Evolutionary conservation across 192 early-diverging fungal species (phyloP), one percentile per base, ranked within the genome.

Genomic region (Gamsiella multidivaricata): DNA sequence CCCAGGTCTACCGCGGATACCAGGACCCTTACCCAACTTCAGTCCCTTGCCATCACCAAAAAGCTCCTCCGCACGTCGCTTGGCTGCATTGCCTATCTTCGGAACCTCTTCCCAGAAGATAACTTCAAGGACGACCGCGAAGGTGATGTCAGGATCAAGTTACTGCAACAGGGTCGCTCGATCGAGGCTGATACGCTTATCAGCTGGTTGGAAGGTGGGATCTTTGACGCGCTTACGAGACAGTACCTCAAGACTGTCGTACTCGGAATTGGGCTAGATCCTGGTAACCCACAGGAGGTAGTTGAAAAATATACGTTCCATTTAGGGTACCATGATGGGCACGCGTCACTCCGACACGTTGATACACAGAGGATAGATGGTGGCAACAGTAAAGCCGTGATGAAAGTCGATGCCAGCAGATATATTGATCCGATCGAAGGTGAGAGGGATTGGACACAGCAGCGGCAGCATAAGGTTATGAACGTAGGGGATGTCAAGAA

Each of bases 281-380:
- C 78, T 5, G 54, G 54, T 18, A 69, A 76, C 32, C 81, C 83
- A 18, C 65, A 82, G 31, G 69, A 81, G 54, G 55, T 88, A 6
- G 73, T 83, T 17, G 86, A 88, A 49, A 75, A 68, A 7, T 88
- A 88, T 37, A 88, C 86, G 4, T 88, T 88, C 61, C 45, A 65
- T 6, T 69, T 87, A 45, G 57, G 79, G 2, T 88, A 87, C 64
- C 81, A 83, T 10, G 50, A 78, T 14, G 81, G 72, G 26, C 61
- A 83, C 31, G 59, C 65, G 33, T 69, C 47, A 29, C 50, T 85
- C 29, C 53, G 54, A 61, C 2, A 69, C 71, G 9, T 32, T 46
- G 31, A 33, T 12, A 29, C 41, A 28, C n/a, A 47, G 20, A 70
- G 62, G 34, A 63, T 42, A 14, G 70, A 54, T 49, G 43, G 79